A percentile compares a stretch with the other conserved stretches of the same genome.
Conservation (phyloP, 768 basidiomycete genomes). For the Boletus subparvulus region DNA sequence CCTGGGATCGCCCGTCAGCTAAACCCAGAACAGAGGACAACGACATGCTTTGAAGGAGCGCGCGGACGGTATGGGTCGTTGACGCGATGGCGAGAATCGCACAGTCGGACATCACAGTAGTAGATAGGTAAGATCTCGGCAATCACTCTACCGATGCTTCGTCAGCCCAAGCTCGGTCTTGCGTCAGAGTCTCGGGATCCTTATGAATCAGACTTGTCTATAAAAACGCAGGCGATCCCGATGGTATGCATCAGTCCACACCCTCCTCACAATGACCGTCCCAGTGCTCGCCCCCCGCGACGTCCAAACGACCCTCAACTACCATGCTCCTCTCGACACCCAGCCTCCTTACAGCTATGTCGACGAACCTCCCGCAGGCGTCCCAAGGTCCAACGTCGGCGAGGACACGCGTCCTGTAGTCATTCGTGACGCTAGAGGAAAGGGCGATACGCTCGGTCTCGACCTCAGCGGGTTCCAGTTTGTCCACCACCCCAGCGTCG, state of each 20-base stretch:
- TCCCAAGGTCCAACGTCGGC: conserved; percentile 33
- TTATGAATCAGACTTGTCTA: background rate
- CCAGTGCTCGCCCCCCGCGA: conserved; percentile 33
- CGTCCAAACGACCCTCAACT: conserved; percentile 40
- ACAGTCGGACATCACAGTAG: conserved; percentile 22
- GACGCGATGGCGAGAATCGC: conserved; percentile 29
- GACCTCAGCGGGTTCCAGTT: conserved; percentile 49
- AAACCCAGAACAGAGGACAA: background rate
- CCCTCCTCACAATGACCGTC: conserved; percentile 13
- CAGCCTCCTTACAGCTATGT: conserved; percentile 39
- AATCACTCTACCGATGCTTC: too few relatives aligned
- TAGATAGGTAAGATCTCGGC: too few relatives aligned
- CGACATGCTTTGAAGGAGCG: conserved; percentile 28
- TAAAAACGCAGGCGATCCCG: conserved; percentile 3
- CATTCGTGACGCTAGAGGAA: conserved; percentile 36
- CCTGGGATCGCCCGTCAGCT: conserved; percentile 23
- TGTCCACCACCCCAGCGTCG: conserved; percentile 31
- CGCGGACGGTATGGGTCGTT: conserved; percentile 14
- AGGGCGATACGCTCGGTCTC: conserved; percentile 29
- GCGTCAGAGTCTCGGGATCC: background rate
- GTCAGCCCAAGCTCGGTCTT: conserved; percentile 6
- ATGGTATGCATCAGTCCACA: background rate
- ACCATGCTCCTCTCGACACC: conserved; percentile 26
- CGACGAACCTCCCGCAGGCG: conserved; percentile 27
- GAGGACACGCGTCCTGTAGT: conserved; percentile 15